These are phyloP conservation scores for Glonium stellatum DNA, from an alignment of 495 filamentous ascomycete species.

Conservation along the genomic window DNA sequence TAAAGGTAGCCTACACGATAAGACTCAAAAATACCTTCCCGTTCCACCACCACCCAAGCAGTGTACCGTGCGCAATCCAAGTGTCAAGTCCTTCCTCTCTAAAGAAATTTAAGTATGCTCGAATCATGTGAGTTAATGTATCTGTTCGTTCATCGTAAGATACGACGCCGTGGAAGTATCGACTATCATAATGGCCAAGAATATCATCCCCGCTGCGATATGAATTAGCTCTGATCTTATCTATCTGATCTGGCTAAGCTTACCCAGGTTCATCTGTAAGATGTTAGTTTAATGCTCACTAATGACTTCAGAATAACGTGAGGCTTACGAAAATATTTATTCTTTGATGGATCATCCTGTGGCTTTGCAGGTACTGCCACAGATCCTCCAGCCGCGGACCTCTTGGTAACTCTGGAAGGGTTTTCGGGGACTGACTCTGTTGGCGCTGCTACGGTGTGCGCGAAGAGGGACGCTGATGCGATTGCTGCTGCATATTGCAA, in stretches of 20 bases:
- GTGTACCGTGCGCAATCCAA: slow-evolving; percentile 82
- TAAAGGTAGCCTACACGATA: neutral
- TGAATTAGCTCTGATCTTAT: neutral
- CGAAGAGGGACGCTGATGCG: slow-evolving; percentile 6
- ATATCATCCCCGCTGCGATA: slow-evolving; percentile 41
- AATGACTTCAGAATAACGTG: slow-evolving; percentile 1
- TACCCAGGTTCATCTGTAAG: slow-evolving; percentile 6
- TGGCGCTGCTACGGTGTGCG: slow-evolving; percentile 9
- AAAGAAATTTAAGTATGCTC: slow-evolving; percentile 64
- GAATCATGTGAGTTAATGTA: slow-evolving; percentile 60
- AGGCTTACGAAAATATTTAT: slow-evolving; percentile 25
- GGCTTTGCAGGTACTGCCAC: neutral
- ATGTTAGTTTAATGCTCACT: slow-evolving; percentile 10
- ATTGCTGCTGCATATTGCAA: slow-evolving; percentile 14
- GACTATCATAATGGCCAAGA: slow-evolving; percentile 64
- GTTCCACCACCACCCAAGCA: slow-evolving; percentile 92
- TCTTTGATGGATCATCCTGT: slow-evolving; percentile 2
- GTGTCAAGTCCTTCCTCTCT: slow-evolving; percentile 60
- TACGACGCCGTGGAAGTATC: slow-evolving; percentile 57
- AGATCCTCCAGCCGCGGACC: neutral
- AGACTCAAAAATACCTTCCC: slow-evolving; percentile 44
- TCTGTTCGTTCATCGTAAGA: slow-evolving; percentile 56
- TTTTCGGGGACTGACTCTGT: neutral
- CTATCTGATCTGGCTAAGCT: neutral
- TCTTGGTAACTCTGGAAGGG: neutral